phyloP scores from a whole-genome alignment of 352 stramenopile genomes.

The Elongisporangium prolatum region DNA sequence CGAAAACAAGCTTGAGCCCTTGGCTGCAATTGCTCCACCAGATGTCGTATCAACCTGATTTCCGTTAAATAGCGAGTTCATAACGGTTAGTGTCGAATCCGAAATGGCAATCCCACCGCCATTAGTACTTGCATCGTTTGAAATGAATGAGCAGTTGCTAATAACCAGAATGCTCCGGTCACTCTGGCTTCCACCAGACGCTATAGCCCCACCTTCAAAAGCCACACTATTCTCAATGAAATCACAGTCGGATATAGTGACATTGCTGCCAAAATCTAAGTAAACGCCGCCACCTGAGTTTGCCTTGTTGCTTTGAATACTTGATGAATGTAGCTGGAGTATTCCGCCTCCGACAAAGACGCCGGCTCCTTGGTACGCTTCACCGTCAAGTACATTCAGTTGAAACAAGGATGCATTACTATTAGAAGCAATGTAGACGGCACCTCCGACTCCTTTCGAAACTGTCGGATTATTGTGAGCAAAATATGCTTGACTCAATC shows the following conservation, averaged over 20 bases:
- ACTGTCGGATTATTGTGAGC: conserved; percentile 10
- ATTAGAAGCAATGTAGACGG: conserved; percentile 15
- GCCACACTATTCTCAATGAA: conserved; percentile 25
- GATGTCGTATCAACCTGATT: conserved; percentile 6
- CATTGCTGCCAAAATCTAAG: conserved; percentile 8
- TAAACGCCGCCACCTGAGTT: conserved; percentile 25
- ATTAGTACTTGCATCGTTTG: conserved; percentile 18
- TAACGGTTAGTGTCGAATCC: conserved; percentile 5
- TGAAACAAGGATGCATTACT: conserved; percentile 12
- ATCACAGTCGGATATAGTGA: conserved; percentile 15
- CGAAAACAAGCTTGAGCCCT: conserved; percentile 10
- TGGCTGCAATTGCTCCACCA: conserved; percentile 24
- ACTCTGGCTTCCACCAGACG: conserved; percentile 8
- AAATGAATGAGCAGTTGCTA: conserved; percentile 12
- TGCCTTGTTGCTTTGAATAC: conserved; percentile 13
- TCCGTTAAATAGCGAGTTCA: conserved; percentile 19
- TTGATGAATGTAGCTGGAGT: conserved; percentile 13
- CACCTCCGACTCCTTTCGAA: conserved; percentile 13
- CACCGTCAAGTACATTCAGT: conserved; percentile 12
- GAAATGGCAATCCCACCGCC: conserved; percentile 27
- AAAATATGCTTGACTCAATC: conserved; percentile 8
- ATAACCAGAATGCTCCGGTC: conserved; percentile 9
- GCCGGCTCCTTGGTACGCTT: conserved; percentile 15
- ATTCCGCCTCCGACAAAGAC: conserved; percentile 17
- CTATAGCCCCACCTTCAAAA: conserved; percentile 18